phyloP scores from a whole-genome alignment of 169 alveolate genomes.

The Neospora caninum region DNA sequence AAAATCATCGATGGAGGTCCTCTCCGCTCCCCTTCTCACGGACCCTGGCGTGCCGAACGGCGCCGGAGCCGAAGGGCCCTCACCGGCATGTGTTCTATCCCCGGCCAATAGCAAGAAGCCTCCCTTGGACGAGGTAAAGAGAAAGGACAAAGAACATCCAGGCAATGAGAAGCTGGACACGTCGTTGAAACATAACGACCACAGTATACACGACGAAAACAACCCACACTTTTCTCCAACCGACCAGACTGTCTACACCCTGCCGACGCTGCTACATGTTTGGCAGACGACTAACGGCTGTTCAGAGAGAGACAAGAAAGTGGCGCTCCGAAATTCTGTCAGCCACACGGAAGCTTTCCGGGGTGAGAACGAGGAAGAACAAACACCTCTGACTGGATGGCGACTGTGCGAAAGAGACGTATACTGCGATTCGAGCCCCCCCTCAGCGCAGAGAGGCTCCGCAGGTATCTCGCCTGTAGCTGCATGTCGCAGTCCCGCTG shows the following conservation, averaged over 20 bases:
- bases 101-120: too few species aligned
- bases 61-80: too few species aligned
- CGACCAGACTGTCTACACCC: background rate
- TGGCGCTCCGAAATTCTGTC: background rate
- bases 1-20: too few species aligned
- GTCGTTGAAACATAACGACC: background rate
- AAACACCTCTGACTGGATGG: background rate
- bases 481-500: background rate
- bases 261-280: background rate
- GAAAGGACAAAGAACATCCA: too few species aligned
- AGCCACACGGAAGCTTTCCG: background rate
- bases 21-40: too few species aligned
- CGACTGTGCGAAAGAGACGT: conserved; percentile 13
- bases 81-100: too few species aligned
- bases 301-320: background rate
- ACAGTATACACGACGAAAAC: background rate
- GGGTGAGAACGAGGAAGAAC: background rate
- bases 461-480: background rate
- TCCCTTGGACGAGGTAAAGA: too few species aligned
- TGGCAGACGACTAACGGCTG: background rate
- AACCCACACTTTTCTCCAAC: background rate
- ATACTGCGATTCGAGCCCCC: conserved; percentile 14
- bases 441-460: background rate
- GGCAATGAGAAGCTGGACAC: too few species aligned
- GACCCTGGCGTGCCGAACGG: too few species aligned